These are phyloP conservation scores for Linaria vulgaris DNA, from an alignment of 257 asterid species.

Conservation along the genomic window DNA sequence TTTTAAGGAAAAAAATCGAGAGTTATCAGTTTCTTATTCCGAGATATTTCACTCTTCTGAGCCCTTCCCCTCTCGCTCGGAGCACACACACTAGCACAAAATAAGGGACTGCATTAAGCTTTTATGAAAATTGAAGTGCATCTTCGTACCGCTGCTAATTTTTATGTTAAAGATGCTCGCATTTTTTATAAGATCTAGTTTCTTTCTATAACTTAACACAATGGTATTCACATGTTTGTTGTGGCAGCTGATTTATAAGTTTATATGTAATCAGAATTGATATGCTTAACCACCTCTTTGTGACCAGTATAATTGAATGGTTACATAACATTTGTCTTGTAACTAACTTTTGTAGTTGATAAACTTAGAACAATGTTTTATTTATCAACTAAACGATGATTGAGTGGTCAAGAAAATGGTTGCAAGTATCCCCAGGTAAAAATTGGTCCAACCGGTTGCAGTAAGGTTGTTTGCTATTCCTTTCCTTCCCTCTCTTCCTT, in stretches of 20 bases:
- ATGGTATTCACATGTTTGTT: too few species aligned
- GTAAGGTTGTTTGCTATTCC: slow-evolving; percentile 44
- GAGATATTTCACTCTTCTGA: slow-evolving; percentile 1
- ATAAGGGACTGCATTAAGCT: too few species aligned
- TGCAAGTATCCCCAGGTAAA: slow-evolving; percentile 47
- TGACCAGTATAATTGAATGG: slow-evolving; percentile 7
- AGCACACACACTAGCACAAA: too few species aligned
- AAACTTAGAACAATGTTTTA: slow-evolving; percentile 17
- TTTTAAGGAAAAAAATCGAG: slow-evolving; percentile 12
- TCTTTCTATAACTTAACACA: too few species aligned
- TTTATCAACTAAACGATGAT: slow-evolving; percentile 26
- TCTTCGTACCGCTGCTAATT: too few species aligned
- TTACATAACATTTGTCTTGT: slow-evolving; percentile 17
- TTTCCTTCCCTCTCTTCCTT: slow-evolving; percentile 23
- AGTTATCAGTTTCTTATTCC: background rate
- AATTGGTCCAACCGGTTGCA: slow-evolving; percentile 24
- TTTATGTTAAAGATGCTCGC: too few species aligned
- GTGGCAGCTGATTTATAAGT: too few species aligned
- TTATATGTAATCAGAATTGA: too few species aligned
- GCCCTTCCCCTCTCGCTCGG: background rate
- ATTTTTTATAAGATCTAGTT: too few species aligned
- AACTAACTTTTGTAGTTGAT: slow-evolving; percentile 18
- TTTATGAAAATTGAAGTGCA: too few species aligned
- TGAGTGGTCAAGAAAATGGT: slow-evolving; percentile 31
- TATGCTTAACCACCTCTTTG: background rate